Conservation (phyloP, 2,329 filamentous ascomycete species). For the Venturia pyrina region DNA sequence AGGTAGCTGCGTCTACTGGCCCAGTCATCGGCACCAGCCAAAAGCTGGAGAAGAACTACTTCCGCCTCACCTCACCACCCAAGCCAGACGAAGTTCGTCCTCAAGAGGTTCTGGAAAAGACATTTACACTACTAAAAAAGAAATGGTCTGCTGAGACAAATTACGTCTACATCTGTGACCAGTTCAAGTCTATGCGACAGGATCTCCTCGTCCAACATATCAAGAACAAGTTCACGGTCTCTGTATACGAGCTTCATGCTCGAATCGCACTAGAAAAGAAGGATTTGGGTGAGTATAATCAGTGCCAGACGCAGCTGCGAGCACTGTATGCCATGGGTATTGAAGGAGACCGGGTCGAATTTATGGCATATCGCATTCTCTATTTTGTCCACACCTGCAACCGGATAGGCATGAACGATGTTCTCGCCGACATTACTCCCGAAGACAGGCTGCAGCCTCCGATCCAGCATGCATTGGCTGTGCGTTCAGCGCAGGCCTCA, state of each 20-base stretch:
- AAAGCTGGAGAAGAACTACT: conserved; percentile 83
- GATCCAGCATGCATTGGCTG: conserved; percentile 83
- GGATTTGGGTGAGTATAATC: conserved; percentile 99
- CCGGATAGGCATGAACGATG: conserved; percentile 94
- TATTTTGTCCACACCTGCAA: conserved; percentile 99
- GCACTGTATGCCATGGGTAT: conserved; percentile 80
- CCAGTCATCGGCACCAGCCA: conserved; percentile 82
- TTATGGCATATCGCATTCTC: conserved; percentile 98
- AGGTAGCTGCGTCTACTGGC: conserved; percentile 27
- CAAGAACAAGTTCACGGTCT: conserved; percentile 92
- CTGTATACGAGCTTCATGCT: conserved; percentile 94
- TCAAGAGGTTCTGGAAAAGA: conserved; percentile 66
- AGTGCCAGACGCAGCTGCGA: conserved; percentile 96
- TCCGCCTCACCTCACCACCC: conserved; percentile 83
- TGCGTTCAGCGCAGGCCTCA: conserved; percentile 82
- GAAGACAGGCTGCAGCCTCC: conserved; percentile 81
- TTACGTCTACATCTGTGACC: conserved; percentile 96
- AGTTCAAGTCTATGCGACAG: conserved; percentile 97
- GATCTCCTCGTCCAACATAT: conserved; percentile 97
- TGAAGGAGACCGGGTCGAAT: conserved; percentile 85
- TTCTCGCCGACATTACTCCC: conserved; percentile 95
- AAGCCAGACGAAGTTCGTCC: conserved; percentile 84
- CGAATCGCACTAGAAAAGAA: conserved; percentile 96
- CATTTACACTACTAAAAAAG: conserved; percentile 78
- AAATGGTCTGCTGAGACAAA: conserved; percentile 93